Evolutionary conservation across 176 grass and related monocot species (phyloP).

Genomic region (Oryza nivara): DNA sequence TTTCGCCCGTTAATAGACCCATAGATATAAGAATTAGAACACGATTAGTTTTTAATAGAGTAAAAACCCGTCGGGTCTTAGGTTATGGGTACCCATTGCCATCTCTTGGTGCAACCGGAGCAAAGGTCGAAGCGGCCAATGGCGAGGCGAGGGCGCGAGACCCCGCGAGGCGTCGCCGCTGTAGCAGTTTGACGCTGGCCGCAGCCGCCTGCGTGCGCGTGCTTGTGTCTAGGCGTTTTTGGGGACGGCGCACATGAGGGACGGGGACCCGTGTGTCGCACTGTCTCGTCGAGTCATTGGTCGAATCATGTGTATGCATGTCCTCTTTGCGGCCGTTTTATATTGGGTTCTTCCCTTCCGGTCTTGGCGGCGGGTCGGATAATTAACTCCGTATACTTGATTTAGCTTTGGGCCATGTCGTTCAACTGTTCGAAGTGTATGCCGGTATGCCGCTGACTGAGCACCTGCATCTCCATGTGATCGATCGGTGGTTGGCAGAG

Average conservation of each 20-base stretch:
- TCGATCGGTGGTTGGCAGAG: background rate
- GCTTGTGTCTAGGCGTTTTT: background rate
- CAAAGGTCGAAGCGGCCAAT: background rate
- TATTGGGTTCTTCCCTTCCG: background rate
- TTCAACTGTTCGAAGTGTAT: background rate
- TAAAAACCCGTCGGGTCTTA: too few species aligned
- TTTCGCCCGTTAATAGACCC: too few species aligned
- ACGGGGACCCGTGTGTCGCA: background rate
- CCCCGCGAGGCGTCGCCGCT: background rate
- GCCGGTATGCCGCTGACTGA: background rate
- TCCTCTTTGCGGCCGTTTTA: background rate
- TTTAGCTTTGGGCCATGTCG: background rate
- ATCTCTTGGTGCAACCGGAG: background rate
- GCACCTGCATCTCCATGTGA: background rate
- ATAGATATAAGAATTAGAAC: too few species aligned
- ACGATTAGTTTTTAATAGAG: too few species aligned
- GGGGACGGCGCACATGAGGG: slow-evolving; percentile 16
- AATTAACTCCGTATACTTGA: background rate
- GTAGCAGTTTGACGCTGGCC: background rate
- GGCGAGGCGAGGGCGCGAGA: background rate
- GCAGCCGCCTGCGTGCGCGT: background rate
- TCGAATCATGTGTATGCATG: background rate
- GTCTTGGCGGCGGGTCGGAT: background rate
- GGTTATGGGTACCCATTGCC: too few species aligned
- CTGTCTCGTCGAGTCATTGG: background rate